These are phyloP conservation scores for Circinella minor DNA, from an alignment of 371 early-diverging fungal genomes.

Conservation along the genomic window DNA sequence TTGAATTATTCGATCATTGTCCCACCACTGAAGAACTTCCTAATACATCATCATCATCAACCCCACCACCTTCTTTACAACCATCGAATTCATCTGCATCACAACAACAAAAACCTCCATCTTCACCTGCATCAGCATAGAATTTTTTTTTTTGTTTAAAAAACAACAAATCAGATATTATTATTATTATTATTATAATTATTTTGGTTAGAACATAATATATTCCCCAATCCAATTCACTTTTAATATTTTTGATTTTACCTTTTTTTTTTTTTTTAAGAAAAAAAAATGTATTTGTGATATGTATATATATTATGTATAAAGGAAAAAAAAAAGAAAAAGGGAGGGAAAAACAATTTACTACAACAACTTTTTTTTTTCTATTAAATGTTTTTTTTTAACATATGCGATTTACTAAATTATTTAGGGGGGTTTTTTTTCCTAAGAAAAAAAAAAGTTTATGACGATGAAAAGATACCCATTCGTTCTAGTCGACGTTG, in stretches of 20 bases:
- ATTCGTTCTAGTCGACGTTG: constrained; percentile 21
- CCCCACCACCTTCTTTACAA: not conserved
- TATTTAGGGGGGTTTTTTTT: not conserved
- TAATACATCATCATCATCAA: not conserved
- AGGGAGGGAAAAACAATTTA: no score
- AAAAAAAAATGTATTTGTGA: no score
- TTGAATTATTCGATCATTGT: constrained; percentile 31
- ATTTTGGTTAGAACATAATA: no score
- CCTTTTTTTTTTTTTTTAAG: no score
- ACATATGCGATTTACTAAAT: not conserved
- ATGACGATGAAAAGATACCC: constrained; percentile 14
- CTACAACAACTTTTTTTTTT: no score
- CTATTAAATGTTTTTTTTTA: no score
- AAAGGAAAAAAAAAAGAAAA: no score
- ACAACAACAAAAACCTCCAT: constrained; percentile 6
- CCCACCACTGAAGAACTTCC: not conserved
- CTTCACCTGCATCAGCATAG: constrained; percentile 10
- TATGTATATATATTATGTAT: no score
- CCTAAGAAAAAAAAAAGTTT: not conserved
- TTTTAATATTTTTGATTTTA: no score
- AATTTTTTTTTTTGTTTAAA: not conserved
- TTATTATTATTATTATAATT: not conserved
- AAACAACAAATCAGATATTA: not conserved
- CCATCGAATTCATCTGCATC: not conserved
- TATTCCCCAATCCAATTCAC: no score